A percentile compares a stretch with the other conserved stretches of the same genome.
Conservation (phyloP, 75 land plant species). For the Selaginella moellendorffii region DNA sequence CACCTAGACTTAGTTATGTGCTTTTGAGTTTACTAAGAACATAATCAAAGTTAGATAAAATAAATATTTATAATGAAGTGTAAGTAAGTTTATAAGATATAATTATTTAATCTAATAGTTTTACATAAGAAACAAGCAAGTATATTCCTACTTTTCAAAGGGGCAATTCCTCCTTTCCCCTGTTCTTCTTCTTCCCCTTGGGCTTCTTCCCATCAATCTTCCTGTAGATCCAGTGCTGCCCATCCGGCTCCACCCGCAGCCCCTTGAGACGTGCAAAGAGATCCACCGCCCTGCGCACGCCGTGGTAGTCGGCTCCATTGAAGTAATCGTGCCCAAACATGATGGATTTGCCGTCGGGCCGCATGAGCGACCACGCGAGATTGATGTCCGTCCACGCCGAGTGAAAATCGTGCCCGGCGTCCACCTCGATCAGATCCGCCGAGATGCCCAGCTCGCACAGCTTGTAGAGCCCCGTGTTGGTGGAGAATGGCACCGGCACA, state of each 20-base stretch:
- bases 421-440: constrained; percentile 71
- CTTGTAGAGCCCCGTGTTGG: constrained; percentile 33
- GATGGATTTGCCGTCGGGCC: constrained; percentile 54
- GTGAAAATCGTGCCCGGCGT: constrained; percentile 85
- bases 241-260: constrained; percentile 47
- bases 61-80: no score
- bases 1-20: no score
- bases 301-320: constrained; percentile 34
- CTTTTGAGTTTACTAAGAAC: constrained; percentile 45
- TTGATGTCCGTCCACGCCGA: constrained; percentile 94
- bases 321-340: constrained; percentile 86
- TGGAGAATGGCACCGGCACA: constrained; percentile 63
- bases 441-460: constrained; percentile 67
- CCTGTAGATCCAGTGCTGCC: constrained; percentile 76
- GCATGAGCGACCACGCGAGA: constrained; percentile 39
- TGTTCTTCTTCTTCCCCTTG: no score
- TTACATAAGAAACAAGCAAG: no score
- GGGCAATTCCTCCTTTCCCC: no score
- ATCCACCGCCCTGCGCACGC: constrained; percentile 72
- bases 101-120: no score
- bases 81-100: no score
- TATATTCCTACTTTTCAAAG: no score
- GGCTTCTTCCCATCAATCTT: no score
- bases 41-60: no score
- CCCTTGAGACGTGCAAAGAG: constrained; percentile 49